Conservation (phyloP, 2,329 filamentous ascomycete species). For the Bertia moriformis region DNA sequence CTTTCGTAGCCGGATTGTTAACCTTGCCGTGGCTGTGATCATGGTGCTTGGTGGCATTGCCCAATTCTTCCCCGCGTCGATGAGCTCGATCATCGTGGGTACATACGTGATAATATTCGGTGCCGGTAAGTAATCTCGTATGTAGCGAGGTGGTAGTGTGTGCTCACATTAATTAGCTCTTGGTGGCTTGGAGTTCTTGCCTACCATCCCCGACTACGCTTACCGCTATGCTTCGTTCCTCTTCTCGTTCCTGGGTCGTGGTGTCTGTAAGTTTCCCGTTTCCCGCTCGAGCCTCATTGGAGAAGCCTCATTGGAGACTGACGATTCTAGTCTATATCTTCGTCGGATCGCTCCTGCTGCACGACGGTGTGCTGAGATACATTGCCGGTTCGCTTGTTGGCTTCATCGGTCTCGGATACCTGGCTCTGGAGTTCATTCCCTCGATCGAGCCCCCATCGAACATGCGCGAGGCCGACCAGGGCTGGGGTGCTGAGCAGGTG, state of each 20-base stretch:
- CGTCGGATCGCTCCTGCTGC: slow-evolving; percentile 71
- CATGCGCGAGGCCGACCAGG: slow-evolving; percentile 65
- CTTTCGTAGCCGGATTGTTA: slow-evolving; percentile 86
- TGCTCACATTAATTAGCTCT: not conserved
- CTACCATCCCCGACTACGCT: slow-evolving; percentile 66
- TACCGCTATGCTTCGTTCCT: slow-evolving; percentile 92
- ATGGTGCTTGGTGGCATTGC: slow-evolving; percentile 75
- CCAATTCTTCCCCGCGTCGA: slow-evolving; percentile 47
- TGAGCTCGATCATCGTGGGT: slow-evolving; percentile 60
- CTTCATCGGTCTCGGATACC: slow-evolving; percentile 65
- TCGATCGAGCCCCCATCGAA: slow-evolving; percentile 68
- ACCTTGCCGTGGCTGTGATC: slow-evolving; percentile 72
- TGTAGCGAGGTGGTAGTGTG: no score
- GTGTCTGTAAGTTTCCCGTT: slow-evolving; percentile 35
- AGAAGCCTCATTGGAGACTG: not conserved
- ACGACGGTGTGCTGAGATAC: slow-evolving; percentile 49
- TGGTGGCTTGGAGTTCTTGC: not conserved
- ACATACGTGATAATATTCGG: slow-evolving; percentile 80
- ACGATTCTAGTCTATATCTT: slow-evolving; percentile 63
- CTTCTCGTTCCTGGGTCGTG: slow-evolving; percentile 92
- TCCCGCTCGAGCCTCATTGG: no score
- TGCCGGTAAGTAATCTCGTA: not conserved
- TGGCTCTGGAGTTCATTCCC: slow-evolving; percentile 60
- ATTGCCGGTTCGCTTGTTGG: slow-evolving; percentile 69
- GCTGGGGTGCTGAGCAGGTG: slow-evolving; percentile 67